Evolutionary conservation across 192 early-diverging fungal genomes (phyloP).

Genomic region (Lobosporangium transversale): DNA sequence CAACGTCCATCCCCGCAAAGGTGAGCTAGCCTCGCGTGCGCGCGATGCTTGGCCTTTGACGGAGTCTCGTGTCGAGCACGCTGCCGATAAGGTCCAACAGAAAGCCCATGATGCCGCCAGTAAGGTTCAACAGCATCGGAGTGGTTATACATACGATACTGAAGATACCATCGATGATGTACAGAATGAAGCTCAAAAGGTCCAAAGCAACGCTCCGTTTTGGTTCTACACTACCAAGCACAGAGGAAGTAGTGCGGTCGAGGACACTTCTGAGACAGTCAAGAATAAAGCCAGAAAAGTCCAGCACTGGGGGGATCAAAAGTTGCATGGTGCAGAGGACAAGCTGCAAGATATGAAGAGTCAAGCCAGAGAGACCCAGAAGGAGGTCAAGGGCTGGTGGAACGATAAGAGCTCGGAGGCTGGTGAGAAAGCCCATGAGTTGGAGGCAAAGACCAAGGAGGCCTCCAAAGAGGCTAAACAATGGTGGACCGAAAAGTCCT

Average conservation of each 20-base stretch:
- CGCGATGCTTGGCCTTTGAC: slow-evolving; percentile 27
- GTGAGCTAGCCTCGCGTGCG: slow-evolving; percentile 29
- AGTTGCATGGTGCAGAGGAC: slow-evolving; percentile 10
- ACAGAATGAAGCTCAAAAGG: not conserved
- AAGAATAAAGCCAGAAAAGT: not conserved
- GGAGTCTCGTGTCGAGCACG: slow-evolving; percentile 3
- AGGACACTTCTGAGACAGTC: too few species aligned
- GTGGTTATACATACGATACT: not conserved
- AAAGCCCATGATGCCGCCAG: not conserved
- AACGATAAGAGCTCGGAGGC: not conserved
- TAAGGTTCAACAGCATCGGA: slow-evolving; percentile 7
- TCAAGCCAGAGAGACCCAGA: slow-evolving; percentile 2
- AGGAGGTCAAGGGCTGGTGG: slow-evolving; percentile 29
- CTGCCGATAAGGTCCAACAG: not conserved
- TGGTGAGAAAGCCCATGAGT: slow-evolving; percentile 4
- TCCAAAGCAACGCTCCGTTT: not conserved
- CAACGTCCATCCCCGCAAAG: not conserved
- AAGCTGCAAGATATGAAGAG: slow-evolving; percentile 4
- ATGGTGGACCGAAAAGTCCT: slow-evolving; percentile 9
- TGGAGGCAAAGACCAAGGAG: not conserved
- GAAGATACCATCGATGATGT: not conserved
- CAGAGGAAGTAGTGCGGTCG: too few species aligned
- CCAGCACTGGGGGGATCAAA: slow-evolving; percentile 12
- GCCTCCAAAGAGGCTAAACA: slow-evolving; percentile 12
- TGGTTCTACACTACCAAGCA: not conserved